Evolutionary conservation across 208 protist species (phyloP).

Genomic region (Leptomonas seymouri): DNA sequence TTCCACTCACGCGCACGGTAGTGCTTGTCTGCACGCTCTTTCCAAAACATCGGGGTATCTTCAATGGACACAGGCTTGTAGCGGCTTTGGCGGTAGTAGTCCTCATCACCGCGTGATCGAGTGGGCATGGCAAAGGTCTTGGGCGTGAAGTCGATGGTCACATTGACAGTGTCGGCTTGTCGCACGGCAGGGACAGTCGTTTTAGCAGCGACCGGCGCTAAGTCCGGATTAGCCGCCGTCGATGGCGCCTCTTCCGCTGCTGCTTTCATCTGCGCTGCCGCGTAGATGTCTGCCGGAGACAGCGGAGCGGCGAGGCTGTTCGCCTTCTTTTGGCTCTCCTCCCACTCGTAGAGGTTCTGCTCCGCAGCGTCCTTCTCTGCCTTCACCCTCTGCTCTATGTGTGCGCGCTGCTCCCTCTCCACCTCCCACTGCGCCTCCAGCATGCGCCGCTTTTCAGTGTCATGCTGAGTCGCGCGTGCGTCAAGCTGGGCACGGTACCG

Average conservation of each 20-base stretch:
- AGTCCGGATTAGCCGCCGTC: background rate
- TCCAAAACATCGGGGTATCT: constrained; percentile 94
- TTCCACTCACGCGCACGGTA: constrained; percentile 78
- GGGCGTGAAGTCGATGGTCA: constrained; percentile 89
- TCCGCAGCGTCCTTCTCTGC: constrained; percentile 70
- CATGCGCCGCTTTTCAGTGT: constrained; percentile 84
- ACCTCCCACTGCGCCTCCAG: constrained; percentile 91
- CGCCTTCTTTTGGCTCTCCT: constrained; percentile 26
- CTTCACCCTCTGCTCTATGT: constrained; percentile 76
- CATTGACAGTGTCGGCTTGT: constrained; percentile 71
- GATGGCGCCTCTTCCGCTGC: background rate
- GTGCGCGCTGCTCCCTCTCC: constrained; percentile 74
- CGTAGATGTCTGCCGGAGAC: constrained; percentile 31
- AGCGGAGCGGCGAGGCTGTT: background rate
- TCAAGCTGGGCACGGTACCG: constrained; percentile 76
- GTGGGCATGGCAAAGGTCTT: constrained; percentile 78
- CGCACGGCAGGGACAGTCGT: constrained; percentile 50
- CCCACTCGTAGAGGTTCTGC: constrained; percentile 80
- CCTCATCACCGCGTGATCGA: constrained; percentile 88
- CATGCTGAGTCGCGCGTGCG: constrained; percentile 63
- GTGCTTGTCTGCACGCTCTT: constrained; percentile 85
- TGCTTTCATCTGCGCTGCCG: background rate
- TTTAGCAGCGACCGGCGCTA: background rate
- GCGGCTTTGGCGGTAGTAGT: constrained; percentile 91
- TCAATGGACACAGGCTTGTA: constrained; percentile 92